phyloP scores from a whole-genome alignment of 495 filamentous ascomycete species.

The Amniculicola lignicola region DNA sequence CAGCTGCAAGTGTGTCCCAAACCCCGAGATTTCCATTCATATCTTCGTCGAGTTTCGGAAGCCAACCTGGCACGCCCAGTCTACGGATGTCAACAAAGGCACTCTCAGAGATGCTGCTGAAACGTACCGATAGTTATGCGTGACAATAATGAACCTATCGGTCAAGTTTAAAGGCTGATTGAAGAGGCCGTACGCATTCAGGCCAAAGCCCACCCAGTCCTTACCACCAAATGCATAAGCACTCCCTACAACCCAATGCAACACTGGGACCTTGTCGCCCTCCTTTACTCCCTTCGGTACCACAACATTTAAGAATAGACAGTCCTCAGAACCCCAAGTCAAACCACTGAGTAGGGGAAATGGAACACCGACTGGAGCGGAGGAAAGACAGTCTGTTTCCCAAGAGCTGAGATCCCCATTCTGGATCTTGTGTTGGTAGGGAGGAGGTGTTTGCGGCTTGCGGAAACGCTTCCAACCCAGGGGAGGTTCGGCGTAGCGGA shows the following conservation, averaged over 20 bases:
- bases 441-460: not conserved
- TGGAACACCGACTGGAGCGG: not conserved
- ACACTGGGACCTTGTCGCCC: not conserved
- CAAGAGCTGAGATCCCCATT: not conserved
- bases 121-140: slow-evolving; percentile 2
- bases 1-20: slow-evolving; percentile 43
- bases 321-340: slow-evolving; percentile 3
- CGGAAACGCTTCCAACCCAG: not conserved
- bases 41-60: slow-evolving; percentile 38
- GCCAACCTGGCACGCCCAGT: not conserved
- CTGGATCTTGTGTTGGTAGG: not conserved
- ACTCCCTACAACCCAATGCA: slow-evolving; percentile 1
- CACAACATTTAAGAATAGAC: not conserved
- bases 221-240: slow-evolving; percentile 1
- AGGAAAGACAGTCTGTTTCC: slow-evolving; percentile 1
- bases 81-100: not conserved
- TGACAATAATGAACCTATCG: slow-evolving; percentile 1
- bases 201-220: slow-evolving; percentile 1
- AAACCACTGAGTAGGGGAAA: not conserved
- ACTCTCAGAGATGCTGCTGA: not conserved
- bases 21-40: slow-evolving; percentile 52
- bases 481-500: not conserved
- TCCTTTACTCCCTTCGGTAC: not conserved
- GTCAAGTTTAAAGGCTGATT: not conserved
- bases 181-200: not conserved